Base-by-base conservation (phyloP, 78 protist species). In the Bigelowiella natans region DNA sequence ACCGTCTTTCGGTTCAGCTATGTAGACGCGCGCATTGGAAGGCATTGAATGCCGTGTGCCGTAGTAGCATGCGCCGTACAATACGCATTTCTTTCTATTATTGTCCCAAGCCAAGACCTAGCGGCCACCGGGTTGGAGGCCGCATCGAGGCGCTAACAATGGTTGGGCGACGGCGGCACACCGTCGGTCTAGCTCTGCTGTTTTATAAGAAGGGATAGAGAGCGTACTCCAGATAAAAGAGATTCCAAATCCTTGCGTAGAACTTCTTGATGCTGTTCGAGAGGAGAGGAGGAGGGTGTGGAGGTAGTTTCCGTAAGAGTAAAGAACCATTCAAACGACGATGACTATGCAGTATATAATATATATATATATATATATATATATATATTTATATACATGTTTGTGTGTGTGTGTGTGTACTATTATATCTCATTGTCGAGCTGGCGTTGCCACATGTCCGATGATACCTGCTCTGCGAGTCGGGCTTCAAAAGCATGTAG, bases 131-230 rank as follows among this genome's bases (percentile, higher is more conserved):
- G n/a, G n/a, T n/a, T n/a, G n/a, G n/a, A n/a, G n/a, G n/a, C n/a
- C n/a, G n/a, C n/a, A n/a, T n/a, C n/a, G n/a, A n/a, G n/a, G n/a
- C n/a, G n/a, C n/a, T n/a, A n/a, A n/a, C n/a, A n/a, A n/a, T n/a
- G n/a, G n/a, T n/a, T n/a, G n/a, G n/a, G n/a, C n/a, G n/a, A n/a
- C n/a, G n/a, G n/a, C n/a, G n/a, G n/a, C n/a, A n/a, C n/a, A n/a
- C n/a, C n/a, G n/a, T n/a, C n/a, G n/a, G n/a, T n/a, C n/a, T n/a
- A n/a, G n/a, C n/a, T n/a, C n/a, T n/a, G n/a, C n/a, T n/a, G n/a
- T n/a, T n/a, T 88, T 34, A 88, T 37, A 88, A 36, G n/a, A 88
- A 40, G 2, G 64, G 91, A 39, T 88, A 88, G 11, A 88, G 26
- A 18, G 26, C 0, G 31, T 88, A 88, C 85, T 88, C 84, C 29